Percentiles rank a stretch among this genome's conserved stretches.
phyloP scores from a whole-genome alignment of 495 filamentous ascomycete genomes.

The Aspergillus cavernicola region DNA sequence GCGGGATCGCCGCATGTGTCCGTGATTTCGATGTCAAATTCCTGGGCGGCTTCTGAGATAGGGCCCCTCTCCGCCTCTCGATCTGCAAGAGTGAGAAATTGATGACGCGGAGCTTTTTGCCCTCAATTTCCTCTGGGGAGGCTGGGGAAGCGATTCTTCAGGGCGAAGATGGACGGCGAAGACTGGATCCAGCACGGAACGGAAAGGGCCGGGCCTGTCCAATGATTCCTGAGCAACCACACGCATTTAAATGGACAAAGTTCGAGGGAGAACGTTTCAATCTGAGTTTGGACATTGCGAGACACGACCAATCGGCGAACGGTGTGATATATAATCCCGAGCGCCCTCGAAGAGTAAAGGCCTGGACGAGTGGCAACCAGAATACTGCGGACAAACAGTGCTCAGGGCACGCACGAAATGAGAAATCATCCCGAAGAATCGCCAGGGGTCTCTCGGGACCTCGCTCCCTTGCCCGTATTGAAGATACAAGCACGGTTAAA shows the following conservation, averaged over 20 bases:
- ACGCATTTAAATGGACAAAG: conserved; percentile 12
- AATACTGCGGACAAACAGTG: conserved; percentile 4
- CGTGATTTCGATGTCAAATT: conserved; percentile 3
- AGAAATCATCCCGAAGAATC: conserved; percentile 10
- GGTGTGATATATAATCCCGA: conserved; percentile 1
- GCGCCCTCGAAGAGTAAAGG: conserved; percentile 2
- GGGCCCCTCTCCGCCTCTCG: not conserved
- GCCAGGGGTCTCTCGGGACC: conserved; percentile 8
- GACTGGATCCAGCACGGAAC: conserved; percentile 30
- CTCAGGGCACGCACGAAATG: conserved; percentile 6
- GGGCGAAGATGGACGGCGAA: conserved; percentile 7
- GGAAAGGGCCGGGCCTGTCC: conserved; percentile 45
- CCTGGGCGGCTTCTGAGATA: not conserved
- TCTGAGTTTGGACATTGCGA: conserved; percentile 6
- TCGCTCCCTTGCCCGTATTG: conserved; percentile 11
- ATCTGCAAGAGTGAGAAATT: not conserved
- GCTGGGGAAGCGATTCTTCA: not conserved
- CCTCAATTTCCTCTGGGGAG: not conserved
- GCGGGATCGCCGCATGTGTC: not conserved
- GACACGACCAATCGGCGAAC: conserved; percentile 10
- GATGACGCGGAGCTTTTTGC: not conserved
- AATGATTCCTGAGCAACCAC: conserved; percentile 10
- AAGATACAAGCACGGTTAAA: conserved; percentile 24
- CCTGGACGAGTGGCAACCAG: not conserved
- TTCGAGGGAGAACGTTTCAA: conserved; percentile 1